These are phyloP conservation scores for Saturnispora hagleri DNA, from an alignment of 805 yeast species.

Conservation along the genomic window DNA sequence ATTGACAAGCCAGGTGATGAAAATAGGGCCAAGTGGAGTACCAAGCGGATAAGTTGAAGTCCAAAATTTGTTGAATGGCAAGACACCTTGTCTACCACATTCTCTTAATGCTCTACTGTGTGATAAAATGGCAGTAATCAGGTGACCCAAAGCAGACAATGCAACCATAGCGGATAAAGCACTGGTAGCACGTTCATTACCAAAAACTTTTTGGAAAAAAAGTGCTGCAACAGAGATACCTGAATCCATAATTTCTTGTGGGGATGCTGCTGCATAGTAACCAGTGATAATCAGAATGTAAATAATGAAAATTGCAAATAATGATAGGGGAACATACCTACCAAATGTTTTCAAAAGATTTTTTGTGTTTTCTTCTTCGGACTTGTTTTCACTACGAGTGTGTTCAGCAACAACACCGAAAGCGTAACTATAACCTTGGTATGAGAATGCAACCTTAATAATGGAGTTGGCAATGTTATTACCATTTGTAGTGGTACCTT, in stretches of 20 bases:
- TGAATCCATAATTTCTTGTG: slow-evolving; percentile 46
- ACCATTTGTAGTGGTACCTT: slow-evolving; percentile 34
- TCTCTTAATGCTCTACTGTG: slow-evolving; percentile 78
- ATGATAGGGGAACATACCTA: slow-evolving; percentile 68
- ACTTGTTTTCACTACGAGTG: slow-evolving; percentile 32
- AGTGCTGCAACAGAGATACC: slow-evolving; percentile 70
- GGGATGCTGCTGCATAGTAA: slow-evolving; percentile 66
- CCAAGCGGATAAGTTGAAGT: slow-evolving; percentile 65
- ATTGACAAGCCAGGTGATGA: slow-evolving; percentile 73
- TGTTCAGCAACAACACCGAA: slow-evolving; percentile 29
- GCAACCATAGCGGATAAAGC: slow-evolving; percentile 79
- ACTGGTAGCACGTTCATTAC: slow-evolving; percentile 43
- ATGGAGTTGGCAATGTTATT: slow-evolving; percentile 36
- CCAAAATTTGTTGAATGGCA: slow-evolving; percentile 66
- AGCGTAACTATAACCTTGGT: slow-evolving; percentile 33
- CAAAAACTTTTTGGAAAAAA: slow-evolving; percentile 66
- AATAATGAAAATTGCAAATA: slow-evolving; percentile 49
- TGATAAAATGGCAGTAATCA: slow-evolving; percentile 68
- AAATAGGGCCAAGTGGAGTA: slow-evolving; percentile 64
- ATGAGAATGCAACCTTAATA: slow-evolving; percentile 35
- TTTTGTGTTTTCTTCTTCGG: slow-evolving; percentile 41
- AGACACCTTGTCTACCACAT: slow-evolving; percentile 71
- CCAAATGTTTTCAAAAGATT: slow-evolving; percentile 42
- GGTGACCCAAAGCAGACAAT: slow-evolving; percentile 73
- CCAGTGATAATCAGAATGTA: slow-evolving; percentile 74